Percentiles rank a stretch among this genome's conserved stretches.
Conservation (phyloP, 495 filamentous ascomycete species). For the Diplogelasinospora grovesii region DNA sequence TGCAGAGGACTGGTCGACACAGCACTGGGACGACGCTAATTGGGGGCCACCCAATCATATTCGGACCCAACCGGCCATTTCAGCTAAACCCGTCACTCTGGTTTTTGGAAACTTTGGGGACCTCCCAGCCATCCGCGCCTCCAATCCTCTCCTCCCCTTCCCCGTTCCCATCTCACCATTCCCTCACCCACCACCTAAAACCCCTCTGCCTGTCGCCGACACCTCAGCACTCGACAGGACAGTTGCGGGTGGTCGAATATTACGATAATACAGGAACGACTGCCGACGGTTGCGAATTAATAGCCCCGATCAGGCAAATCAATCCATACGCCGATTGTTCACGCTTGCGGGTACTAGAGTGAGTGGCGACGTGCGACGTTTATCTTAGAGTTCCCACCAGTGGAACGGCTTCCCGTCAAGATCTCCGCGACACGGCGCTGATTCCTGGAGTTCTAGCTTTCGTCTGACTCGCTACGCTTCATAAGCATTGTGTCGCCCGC, state of each 20-base stretch:
- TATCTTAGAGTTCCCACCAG: neutral
- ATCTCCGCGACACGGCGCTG: conserved; percentile 2
- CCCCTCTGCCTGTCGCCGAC: neutral
- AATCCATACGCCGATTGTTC: neutral
- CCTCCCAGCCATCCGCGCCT: conserved; percentile 5
- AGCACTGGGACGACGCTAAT: conserved; percentile 11
- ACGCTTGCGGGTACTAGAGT: neutral
- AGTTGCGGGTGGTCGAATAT: no score
- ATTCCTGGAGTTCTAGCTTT: conserved; percentile 1
- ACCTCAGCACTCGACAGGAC: neutral
- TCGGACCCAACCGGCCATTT: conserved; percentile 19
- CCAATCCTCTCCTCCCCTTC: conserved; percentile 2
- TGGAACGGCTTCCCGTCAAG: neutral
- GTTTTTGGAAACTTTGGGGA: conserved; percentile 27
- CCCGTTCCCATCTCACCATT: neutral
- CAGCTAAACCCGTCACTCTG: conserved; percentile 24
- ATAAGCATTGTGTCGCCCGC: neutral
- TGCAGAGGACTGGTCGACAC: conserved; percentile 1
- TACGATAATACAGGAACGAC: no score
- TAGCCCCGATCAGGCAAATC: no score
- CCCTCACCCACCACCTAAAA: conserved; percentile 1
- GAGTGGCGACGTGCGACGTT: conserved; percentile 1
- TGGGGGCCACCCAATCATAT: conserved; percentile 20
- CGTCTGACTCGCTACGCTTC: neutral
- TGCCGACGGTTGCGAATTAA: no score